Evolutionary conservation across 768 basidiomycete genomes (phyloP), one percentile per base, ranked within the genome.

Genomic region (Terana coerulea): DNA sequence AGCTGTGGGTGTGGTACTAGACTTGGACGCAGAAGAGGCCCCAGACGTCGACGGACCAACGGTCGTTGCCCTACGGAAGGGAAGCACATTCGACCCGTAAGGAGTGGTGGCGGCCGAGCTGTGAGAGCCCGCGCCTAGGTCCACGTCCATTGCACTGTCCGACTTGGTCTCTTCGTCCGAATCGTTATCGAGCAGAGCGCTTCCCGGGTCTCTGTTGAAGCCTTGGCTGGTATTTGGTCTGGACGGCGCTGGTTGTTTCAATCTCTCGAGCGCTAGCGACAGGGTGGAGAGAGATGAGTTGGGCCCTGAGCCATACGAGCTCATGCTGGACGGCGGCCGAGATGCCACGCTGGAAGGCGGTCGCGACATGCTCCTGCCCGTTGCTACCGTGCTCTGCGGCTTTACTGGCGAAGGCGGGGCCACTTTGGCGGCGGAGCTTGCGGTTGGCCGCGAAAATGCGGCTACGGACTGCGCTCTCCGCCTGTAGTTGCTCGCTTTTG

Each of bases 151-250:
- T 22, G 22, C 36, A 29, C 55, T 19, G 4, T 39, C 22, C 37
- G 37, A 39, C n/a, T 24, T 34, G 21, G 36, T 21, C 4, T 54
- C 46, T 11, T 41, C 30, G 19, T 58, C 59, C 1, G 28, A 25
- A 35, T 61, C 52, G 19, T 51, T 53, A 42, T 57, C 34, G 40
- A 52, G 30, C 15, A 57, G 30, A 36, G 55, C 43, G 19, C 52
- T 57, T 19, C 10, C 28, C 17, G 10, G 3, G 14, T 46, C 36
- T 53, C 12, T 36, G 47, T 79, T 77, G 63, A 88, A 86, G 28
- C 85, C 88, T 70, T 88, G 67, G 50, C 81, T 86, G 2, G 86
- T 86, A 48, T 77, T 86, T 1, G 88, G 86, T 35, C 86, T 66
- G 21, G 73, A 74, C 3, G 85, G 87, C 2, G 83, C 76, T 0